A percentile compares a stretch with the other conserved stretches of the same genome.
These are phyloP conservation scores for Trametes cubensis DNA, from an alignment of 768 basidiomycete genomes.

Conservation along the genomic window DNA sequence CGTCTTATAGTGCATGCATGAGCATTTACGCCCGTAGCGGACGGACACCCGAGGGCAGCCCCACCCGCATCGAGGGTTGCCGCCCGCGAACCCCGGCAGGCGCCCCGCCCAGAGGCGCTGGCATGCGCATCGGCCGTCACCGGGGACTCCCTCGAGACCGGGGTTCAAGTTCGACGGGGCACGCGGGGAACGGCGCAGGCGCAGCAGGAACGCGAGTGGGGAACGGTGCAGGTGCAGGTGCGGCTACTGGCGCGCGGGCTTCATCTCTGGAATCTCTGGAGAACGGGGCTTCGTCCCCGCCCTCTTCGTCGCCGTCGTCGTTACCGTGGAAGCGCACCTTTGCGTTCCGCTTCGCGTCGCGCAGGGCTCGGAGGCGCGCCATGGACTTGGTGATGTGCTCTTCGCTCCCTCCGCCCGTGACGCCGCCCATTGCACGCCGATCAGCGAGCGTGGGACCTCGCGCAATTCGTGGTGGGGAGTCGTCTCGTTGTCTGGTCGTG, in stretches of 20 bases:
- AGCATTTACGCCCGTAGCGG: slow-evolving; percentile 22
- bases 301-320: slow-evolving; percentile 8
- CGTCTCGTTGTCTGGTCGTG: slow-evolving; percentile 5
- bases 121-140: slow-evolving; percentile 10
- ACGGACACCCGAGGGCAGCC: slow-evolving; percentile 29
- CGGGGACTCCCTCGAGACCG: slow-evolving; percentile 16
- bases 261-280: too few species aligned
- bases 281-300: not conserved
- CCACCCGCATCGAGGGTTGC: slow-evolving; percentile 20
- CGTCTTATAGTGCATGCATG: not conserved
- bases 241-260: not conserved
- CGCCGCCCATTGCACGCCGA: slow-evolving; percentile 4
- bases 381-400: slow-evolving; percentile 25
- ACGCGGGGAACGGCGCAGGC: slow-evolving; percentile 4
- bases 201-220: not conserved
- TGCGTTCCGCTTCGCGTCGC: slow-evolving; percentile 31
- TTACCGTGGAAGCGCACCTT: slow-evolving; percentile 28
- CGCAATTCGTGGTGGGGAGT: not conserved
- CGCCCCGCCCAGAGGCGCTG: slow-evolving; percentile 10
- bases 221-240: not conserved
- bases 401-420: slow-evolving; percentile 13
- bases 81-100: slow-evolving; percentile 22
- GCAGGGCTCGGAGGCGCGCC: slow-evolving; percentile 29
- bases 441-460: slow-evolving; percentile 22
- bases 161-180: not conserved